A percentile compares a stretch with the other conserved stretches of the same genome.
phyloP scores from a whole-genome alignment of 768 basidiomycete genomes.

The Hirschioporus abietinus region DNA sequence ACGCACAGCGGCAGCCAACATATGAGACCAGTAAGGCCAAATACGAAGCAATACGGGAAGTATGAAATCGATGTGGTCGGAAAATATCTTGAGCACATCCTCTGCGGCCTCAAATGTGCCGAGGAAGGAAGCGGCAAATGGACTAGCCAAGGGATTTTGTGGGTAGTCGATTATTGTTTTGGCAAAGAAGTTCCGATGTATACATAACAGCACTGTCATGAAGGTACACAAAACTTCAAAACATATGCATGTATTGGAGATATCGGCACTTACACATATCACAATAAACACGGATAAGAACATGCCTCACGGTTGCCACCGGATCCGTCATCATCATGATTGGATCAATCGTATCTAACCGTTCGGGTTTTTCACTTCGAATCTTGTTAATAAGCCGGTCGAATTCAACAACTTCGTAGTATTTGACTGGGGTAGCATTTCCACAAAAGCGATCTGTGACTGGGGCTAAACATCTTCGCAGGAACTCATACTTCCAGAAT shows the following conservation, averaged over 20 bases:
- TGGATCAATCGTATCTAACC: background rate
- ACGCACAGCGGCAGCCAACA: background rate
- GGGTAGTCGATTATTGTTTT: slow-evolving; percentile 67
- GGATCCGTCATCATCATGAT: background rate
- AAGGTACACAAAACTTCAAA: background rate
- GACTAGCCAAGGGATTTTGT: slow-evolving; percentile 57
- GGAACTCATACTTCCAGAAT: background rate
- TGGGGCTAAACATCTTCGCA: background rate
- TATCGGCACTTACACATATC: background rate
- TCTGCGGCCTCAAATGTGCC: slow-evolving; percentile 46
- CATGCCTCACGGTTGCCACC: background rate
- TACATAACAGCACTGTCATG: slow-evolving; percentile 48
- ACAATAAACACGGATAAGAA: background rate
- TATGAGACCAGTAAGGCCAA: background rate
- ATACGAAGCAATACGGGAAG: background rate
- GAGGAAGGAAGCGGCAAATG: slow-evolving; percentile 59
- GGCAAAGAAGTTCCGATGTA: slow-evolving; percentile 66
- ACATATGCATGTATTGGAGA: background rate
- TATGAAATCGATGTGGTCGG: background rate
- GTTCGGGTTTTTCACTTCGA: background rate
- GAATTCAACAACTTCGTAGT: background rate
- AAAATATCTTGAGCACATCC: background rate
- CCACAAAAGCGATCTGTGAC: background rate
- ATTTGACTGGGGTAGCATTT: background rate
- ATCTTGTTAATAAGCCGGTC: background rate